These are phyloP conservation scores for Diaporthe vexans DNA, from an alignment of 2,329 filamentous ascomycete species.

Conservation along the genomic window DNA sequence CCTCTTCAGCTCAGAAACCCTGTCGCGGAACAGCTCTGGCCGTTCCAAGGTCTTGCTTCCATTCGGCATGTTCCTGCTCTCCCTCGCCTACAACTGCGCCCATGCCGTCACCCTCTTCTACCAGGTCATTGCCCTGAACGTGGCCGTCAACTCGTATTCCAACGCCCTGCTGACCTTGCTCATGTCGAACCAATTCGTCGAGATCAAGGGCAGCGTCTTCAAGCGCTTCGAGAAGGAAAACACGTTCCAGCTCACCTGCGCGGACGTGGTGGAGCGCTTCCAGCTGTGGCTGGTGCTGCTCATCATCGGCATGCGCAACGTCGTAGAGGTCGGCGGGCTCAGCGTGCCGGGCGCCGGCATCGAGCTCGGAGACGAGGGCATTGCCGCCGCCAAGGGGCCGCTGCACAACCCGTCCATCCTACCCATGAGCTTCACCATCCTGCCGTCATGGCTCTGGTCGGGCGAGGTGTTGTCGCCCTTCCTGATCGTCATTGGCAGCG, in stretches of 20 bases:
- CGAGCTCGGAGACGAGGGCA: conserved; percentile 60
- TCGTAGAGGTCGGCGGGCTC: conserved; percentile 93
- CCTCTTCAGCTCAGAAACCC: conserved; percentile 91
- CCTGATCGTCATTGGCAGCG: conserved; percentile 91
- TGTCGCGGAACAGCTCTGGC: conserved; percentile 88
- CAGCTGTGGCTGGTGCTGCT: conserved; percentile 97
- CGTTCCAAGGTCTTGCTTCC: conserved; percentile 92
- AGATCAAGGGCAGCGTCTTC: conserved; percentile 98
- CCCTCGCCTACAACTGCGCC: conserved; percentile 87
- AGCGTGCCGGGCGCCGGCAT: conserved; percentile 70
- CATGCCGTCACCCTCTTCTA: conserved; percentile 94
- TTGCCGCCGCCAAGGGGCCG: conserved; percentile 69
- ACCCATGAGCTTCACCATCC: conserved; percentile 89
- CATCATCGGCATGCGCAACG: conserved; percentile 95
- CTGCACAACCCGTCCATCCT: conserved; percentile 81
- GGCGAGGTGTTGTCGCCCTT: conserved; percentile 95
- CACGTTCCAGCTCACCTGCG: conserved; percentile 94
- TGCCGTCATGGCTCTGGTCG: conserved; percentile 82
- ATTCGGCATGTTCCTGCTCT: conserved; percentile 90
- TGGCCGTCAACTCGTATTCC: conserved; percentile 98
- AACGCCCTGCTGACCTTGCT: conserved; percentile 93
- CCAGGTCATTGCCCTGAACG: conserved; percentile 97
- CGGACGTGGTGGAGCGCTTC: conserved; percentile 96
- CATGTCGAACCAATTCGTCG: conserved; percentile 97
- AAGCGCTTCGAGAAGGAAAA: conserved; percentile 99